Evolutionary conservation across 1,139 yeast genomes (phyloP).

Genomic region (Oligophagozyma castellii): DNA sequence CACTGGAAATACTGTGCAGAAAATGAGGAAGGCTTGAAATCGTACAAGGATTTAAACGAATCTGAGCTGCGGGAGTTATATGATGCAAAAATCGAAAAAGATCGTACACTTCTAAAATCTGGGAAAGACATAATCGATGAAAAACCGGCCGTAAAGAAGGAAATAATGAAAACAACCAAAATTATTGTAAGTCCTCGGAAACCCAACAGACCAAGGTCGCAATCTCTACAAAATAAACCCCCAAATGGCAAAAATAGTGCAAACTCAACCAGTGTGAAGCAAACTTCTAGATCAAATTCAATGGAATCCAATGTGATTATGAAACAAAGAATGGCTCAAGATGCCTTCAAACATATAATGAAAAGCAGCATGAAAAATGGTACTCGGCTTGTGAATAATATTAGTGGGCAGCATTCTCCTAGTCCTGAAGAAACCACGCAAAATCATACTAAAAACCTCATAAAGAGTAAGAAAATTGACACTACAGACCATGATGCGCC

Average conservation of each 20-base stretch:
- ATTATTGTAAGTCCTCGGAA: slow-evolving; percentile 1
- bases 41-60: slow-evolving; percentile 6
- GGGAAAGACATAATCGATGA: background rate
- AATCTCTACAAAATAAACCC: slow-evolving; percentile 18
- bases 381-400: background rate
- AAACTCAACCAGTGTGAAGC: slow-evolving; percentile 4
- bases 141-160: background rate
- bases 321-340: slow-evolving; percentile 19
- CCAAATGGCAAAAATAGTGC: background rate
- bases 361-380: slow-evolving; percentile 1
- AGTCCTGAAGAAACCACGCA: background rate
- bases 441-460: background rate
- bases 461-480: background rate
- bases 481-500: background rate
- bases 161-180: background rate
- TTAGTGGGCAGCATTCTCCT: background rate
- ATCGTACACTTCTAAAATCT: slow-evolving; percentile 3
- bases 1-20: slow-evolving; percentile 17
- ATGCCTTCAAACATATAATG: slow-evolving; percentile 10
- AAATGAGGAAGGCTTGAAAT: slow-evolving; percentile 7
- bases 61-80: slow-evolving; percentile 13
- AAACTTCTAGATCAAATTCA: slow-evolving; percentile 16
- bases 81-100: slow-evolving; percentile 18
- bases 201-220: slow-evolving; percentile 17
- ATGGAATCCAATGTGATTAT: slow-evolving; percentile 16